phyloP scores from a whole-genome alignment of 176 grass and related monocot species.

The Eleusine indica region DNA sequence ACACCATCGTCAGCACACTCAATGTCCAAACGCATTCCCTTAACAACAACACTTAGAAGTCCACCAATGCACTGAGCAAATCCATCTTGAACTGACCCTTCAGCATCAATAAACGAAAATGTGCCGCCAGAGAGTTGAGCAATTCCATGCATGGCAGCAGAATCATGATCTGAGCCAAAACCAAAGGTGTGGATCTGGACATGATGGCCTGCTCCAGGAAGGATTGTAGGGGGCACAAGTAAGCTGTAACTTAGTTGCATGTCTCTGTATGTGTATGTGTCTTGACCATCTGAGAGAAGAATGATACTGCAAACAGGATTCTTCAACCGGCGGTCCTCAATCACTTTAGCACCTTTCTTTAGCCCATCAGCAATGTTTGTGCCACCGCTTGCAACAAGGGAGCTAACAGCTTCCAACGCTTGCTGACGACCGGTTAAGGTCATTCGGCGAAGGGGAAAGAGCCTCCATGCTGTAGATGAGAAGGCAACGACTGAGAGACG shows the following conservation, averaged over 20 bases:
- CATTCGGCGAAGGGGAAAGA: constrained; percentile 80
- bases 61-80: constrained; percentile 98
- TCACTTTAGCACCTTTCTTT: constrained; percentile 69
- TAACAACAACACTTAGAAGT: constrained; percentile 77
- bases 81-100: constrained; percentile 74
- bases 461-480: constrained; percentile 64
- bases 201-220: constrained; percentile 49
- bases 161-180: constrained; percentile 87
- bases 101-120: constrained; percentile 84
- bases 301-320: constrained; percentile 88
- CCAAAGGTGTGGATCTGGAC: constrained; percentile 84
- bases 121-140: constrained; percentile 67
- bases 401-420: constrained; percentile 66
- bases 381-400: constrained; percentile 64
- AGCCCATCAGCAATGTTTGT: constrained; percentile 94
- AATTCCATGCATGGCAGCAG: constrained; percentile 75
- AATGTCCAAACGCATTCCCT: constrained; percentile 60
- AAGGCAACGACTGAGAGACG: constrained; percentile 82
- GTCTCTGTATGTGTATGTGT: constrained; percentile 54
- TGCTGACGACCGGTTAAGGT: constrained; percentile 50
- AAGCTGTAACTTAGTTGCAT: constrained; percentile 41
- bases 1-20: constrained; percentile 60
- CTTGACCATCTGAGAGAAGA: constrained; percentile 91
- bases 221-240: constrained; percentile 68
- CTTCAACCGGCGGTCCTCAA: constrained; percentile 64